These are phyloP conservation scores for Alternaria burnsii DNA, from an alignment of 2,329 filamentous ascomycete genomes.

Conservation along the genomic window DNA sequence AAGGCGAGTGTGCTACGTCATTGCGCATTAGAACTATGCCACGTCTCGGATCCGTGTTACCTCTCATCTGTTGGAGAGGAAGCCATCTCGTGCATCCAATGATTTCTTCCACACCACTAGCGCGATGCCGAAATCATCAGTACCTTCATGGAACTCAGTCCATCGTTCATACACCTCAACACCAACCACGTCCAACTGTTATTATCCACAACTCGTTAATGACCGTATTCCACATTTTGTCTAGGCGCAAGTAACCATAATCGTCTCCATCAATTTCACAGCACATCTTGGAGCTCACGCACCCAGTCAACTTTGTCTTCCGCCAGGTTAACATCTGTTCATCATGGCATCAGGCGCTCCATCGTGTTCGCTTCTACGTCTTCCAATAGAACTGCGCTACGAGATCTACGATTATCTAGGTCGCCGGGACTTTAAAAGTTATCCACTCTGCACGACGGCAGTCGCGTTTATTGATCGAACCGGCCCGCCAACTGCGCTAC, in stretches of 20 bases:
- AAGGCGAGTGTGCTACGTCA: neutral
- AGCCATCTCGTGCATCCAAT: no score
- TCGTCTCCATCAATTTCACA: neutral
- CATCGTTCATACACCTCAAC: no score
- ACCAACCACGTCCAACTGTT: no score
- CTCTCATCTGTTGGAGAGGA: neutral
- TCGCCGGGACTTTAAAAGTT: constrained; percentile 13
- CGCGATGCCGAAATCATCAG: no score
- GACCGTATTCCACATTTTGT: neutral
- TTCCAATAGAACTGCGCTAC: constrained; percentile 26
- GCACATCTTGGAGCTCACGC: neutral
- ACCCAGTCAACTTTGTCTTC: neutral
- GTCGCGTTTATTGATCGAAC: constrained; percentile 22
- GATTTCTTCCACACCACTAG: no score
- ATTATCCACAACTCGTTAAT: no score
- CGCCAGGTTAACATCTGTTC: no score
- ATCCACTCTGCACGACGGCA: constrained; percentile 19
- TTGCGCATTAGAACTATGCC: neutral
- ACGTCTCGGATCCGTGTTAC: neutral
- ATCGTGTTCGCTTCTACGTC: constrained; percentile 13
- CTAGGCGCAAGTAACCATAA: no score
- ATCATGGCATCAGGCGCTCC: neutral
- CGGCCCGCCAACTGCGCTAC: constrained; percentile 20
- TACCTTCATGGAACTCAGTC: no score
- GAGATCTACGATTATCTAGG: constrained; percentile 25